Evolutionary conservation across 768 basidiomycete species (phyloP), one percentile per base, ranked within the genome.

Genomic region (Rhizopogon vulgaris): DNA sequence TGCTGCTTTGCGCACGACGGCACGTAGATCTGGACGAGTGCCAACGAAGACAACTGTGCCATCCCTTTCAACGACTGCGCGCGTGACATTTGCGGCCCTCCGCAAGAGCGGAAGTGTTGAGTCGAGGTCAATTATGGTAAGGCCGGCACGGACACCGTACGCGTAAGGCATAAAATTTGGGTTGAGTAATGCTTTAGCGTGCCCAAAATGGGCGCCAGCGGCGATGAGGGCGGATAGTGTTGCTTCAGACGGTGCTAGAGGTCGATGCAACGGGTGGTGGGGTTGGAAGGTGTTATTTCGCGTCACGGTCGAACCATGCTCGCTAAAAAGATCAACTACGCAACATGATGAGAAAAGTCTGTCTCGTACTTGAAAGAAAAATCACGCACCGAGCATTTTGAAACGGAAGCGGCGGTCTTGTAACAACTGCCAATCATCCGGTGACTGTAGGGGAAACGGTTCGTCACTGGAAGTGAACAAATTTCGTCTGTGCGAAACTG

Each of bases 81-180:
- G 85, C 36, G 90, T 86, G 49, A 99, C 78, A 60, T 86, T 85
- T 38, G 92, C 89, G 7, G 95, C 93, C 49, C 94, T 87, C 15
- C 94, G 85, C 22, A 99, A 78, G 55, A 93, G 83, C 5, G 94
- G 92, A 4, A 98, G 73, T 0, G 96, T 96, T 59, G 89, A 87
- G 66, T 98, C 94, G 27, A 98, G 79, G 70, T 98, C 92, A 67
- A 98, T 97, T 67, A 97, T 78, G 43, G 91, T 90, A 59, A 97
- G 78, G 12, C 87, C 90, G 40, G 91, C 81, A 51, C 96, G 90
- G 14, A 82, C 82, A 55, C 94, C 96, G 65, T 96, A 97, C 34
- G 94, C 85, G 67, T 94, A 95, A 28, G 94, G 90, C 60, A 87
- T 74, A 60, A 93, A 94, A 66, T 90, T 89, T 27, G 91, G 85